Evolutionary conservation across 148 eudicot genomes (phyloP).

Genomic region (Spergularia marina): DNA sequence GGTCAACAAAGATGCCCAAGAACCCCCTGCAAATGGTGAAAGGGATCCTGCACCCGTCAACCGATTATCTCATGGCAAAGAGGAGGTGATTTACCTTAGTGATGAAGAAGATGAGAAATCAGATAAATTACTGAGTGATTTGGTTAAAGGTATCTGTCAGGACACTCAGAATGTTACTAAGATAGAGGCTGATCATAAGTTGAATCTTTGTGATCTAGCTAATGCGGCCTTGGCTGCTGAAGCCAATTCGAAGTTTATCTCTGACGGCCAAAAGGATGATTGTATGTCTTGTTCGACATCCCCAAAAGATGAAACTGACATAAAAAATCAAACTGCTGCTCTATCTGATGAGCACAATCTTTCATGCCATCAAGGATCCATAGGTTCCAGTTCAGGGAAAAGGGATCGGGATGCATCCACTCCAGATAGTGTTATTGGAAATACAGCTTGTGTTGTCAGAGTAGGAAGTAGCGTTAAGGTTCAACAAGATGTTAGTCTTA

Average conservation of each 20-base stretch:
- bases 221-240: conserved; percentile 45
- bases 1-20: conserved; percentile 35
- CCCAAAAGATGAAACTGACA: conserved; percentile 34
- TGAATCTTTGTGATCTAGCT: conserved; percentile 37
- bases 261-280: conserved; percentile 35
- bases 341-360: conserved; percentile 30
- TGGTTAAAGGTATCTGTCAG: conserved; percentile 22
- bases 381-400: conserved; percentile 31
- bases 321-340: conserved; percentile 32
- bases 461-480: conserved; percentile 12
- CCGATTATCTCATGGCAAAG: conserved; percentile 35
- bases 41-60: conserved; percentile 25
- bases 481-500: conserved; percentile 1
- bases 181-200: conserved; percentile 34
- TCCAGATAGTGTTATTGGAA: conserved; percentile 33
- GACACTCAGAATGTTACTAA: conserved; percentile 22
- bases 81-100: conserved; percentile 65
- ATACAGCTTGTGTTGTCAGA: conserved; percentile 32
- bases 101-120: conserved; percentile 79
- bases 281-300: conserved; percentile 38
- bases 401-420: conserved; percentile 30
- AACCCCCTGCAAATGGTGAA: conserved; percentile 19
- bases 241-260: conserved; percentile 29
- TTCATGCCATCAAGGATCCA: conserved; percentile 35
- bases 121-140: conserved; percentile 27